Evolutionary conservation across 192 early-diverging fungal species (phyloP).

Genomic region (Coemansia sp.): DNA sequence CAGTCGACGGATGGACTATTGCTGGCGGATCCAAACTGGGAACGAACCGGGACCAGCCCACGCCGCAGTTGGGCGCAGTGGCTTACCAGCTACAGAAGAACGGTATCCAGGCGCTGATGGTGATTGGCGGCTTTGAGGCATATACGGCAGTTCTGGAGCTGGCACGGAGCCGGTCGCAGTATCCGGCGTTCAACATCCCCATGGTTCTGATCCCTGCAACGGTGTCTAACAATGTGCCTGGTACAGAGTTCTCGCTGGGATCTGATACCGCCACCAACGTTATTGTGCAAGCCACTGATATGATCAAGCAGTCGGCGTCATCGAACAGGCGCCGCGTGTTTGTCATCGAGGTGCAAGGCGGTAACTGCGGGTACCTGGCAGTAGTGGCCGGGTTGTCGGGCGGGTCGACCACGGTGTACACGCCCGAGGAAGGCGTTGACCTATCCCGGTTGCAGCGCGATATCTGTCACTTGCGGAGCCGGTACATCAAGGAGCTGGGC

Average conservation of each 20-base stretch:
- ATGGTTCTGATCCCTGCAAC: conserved; percentile 93
- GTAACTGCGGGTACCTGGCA: conserved; percentile 91
- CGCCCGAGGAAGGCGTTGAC: conserved; percentile 88
- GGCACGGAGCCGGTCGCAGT: conserved; percentile 68
- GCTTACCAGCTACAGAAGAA: conserved; percentile 91
- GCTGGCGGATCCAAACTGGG: conserved; percentile 91
- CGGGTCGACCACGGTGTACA: conserved; percentile 91
- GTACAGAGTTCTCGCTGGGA: conserved; percentile 92
- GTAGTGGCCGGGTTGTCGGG: conserved; percentile 78
- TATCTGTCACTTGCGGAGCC: conserved; percentile 72
- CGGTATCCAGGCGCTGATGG: conserved; percentile 84
- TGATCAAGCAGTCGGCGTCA: conserved; percentile 90
- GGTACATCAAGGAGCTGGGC: conserved; percentile 79
- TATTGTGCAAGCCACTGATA: conserved; percentile 88
- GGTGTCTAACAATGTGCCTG: conserved; percentile 97
- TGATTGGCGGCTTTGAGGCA: conserved; percentile 98
- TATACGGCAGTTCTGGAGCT: conserved; percentile 78
- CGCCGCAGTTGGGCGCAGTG: conserved; percentile 80
- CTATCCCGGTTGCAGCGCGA: conserved; percentile 82
- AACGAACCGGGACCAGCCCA: conserved; percentile 91
- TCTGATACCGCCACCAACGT: conserved; percentile 94
- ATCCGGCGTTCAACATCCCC: conserved; percentile 93
- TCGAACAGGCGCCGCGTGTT: conserved; percentile 91
- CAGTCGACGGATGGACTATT: conserved; percentile 89
- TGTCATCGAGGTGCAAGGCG: conserved; percentile 96